Conservation (phyloP, 2,329 filamentous ascomycete species). For the Arthrinium puccinioides region DNA sequence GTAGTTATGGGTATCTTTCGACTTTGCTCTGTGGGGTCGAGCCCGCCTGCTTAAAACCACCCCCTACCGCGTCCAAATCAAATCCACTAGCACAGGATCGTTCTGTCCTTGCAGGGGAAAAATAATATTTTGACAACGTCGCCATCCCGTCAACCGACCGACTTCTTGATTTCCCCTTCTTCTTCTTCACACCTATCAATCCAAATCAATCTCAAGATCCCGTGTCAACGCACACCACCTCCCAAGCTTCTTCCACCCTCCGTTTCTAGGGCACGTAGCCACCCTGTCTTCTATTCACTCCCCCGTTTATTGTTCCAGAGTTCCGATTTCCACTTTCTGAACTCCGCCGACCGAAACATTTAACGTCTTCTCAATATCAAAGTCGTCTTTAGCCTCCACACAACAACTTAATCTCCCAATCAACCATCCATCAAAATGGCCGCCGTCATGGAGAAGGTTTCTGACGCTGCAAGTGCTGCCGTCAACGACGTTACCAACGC, state of each 20-base stretch:
- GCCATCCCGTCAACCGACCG: slow-evolving; percentile 1
- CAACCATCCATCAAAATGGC: slow-evolving; percentile 66
- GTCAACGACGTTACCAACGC: slow-evolving; percentile 71
- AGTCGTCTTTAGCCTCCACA: no score
- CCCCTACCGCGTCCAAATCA: slow-evolving; percentile 18
- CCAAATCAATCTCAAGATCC: slow-evolving; percentile 31
- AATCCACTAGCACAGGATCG: slow-evolving; percentile 17
- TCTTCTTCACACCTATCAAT: slow-evolving; percentile 30
- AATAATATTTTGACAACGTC: slow-evolving; percentile 6
- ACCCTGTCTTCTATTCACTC: slow-evolving; percentile 61
- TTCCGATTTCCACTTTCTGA: slow-evolving; percentile 41
- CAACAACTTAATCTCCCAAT: slow-evolving; percentile 23
- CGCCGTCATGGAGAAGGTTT: slow-evolving; percentile 65
- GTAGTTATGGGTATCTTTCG: no score
- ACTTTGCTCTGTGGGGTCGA: no score
- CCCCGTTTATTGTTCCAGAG: slow-evolving; percentile 68
- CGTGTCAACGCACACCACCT: slow-evolving; percentile 26
- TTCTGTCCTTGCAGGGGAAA: slow-evolving; percentile 5
- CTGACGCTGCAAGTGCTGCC: slow-evolving; percentile 51
- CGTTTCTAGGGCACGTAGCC: slow-evolving; percentile 77
- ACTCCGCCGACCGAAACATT: slow-evolving; percentile 10
- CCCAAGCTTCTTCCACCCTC: slow-evolving; percentile 37
- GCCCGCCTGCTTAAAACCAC: background rate
- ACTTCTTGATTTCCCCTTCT: slow-evolving; percentile 16
- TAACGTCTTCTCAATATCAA: slow-evolving; percentile 23